Conservation (phyloP, 106 monocot species). For the Platanthera guangdongensis region DNA sequence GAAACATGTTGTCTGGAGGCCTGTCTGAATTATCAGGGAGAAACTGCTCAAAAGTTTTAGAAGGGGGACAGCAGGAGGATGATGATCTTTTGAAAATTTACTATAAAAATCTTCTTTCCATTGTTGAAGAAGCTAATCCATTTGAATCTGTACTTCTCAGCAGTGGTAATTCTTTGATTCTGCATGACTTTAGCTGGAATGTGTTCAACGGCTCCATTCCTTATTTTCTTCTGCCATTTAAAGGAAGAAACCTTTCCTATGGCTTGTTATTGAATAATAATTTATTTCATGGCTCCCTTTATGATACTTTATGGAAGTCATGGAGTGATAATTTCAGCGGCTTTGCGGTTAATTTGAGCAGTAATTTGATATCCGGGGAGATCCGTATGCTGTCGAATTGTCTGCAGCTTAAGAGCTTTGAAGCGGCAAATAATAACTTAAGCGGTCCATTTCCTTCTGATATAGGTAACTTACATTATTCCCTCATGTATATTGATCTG, state of each 20-base stretch:
- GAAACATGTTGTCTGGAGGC: constrained; percentile 32
- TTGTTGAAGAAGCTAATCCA: constrained; percentile 8
- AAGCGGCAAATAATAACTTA: constrained; percentile 38
- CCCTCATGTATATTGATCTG: constrained; percentile 29
- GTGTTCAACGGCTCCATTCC: constrained; percentile 36
- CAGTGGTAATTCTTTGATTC: constrained; percentile 8
- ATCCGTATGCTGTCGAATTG: constrained; percentile 24
- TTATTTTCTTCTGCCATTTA: constrained; percentile 18
- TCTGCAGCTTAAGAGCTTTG: constrained; percentile 25
- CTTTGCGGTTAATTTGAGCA: constrained; percentile 40
- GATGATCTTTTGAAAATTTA: constrained; percentile 17
- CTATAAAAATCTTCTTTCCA: constrained; percentile 14
- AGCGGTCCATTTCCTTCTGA: constrained; percentile 24
- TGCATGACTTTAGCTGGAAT: constrained; percentile 64
- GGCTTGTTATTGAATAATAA: constrained; percentile 41
- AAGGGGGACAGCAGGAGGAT: no score
- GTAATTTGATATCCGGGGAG: constrained; percentile 33
- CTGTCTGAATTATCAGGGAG: constrained; percentile 3
- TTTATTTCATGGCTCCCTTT: constrained; percentile 32
- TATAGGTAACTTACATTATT: constrained; percentile 16
- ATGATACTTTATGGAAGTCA: constrained; percentile 18
- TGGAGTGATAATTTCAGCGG: constrained; percentile 24
- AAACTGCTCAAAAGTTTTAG: not conserved
- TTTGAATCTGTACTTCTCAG: constrained; percentile 11
- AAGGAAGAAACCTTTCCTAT: constrained; percentile 30